Base-by-base conservation (phyloP, 805 yeast genomes). In the Saccharomycopsis microspora region DNA sequence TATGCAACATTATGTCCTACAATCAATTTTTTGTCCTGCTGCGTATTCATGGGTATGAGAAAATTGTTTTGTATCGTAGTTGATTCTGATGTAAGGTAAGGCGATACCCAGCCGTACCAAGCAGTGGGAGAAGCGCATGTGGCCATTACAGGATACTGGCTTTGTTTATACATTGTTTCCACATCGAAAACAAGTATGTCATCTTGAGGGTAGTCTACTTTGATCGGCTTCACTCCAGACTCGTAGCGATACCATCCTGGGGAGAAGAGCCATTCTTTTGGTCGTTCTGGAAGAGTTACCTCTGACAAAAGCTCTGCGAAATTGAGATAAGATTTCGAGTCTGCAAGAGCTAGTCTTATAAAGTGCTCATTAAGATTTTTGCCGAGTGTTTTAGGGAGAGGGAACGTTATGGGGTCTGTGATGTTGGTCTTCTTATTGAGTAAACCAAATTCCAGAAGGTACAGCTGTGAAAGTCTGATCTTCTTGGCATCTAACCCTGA, bases 61-160 rank as follows among this genome's bases (percentile, higher is more conserved):
- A 87, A 95, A 32, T 80, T 73, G 19, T 65, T 58, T 19, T 3
- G 61, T 56, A 4, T 68, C 65, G 5, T 48, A 50, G 5, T 19
- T 19, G 19, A 19, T 19, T 19, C 19, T 19, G 19, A 19, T 2
- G 36, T 34, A 27, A 93, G 61, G 60, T 73, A 80, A 0, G 99
- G 98, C 0, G 96, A 87, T 5, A 87, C 80, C 99, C 99, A 93
- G 0, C 81, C 79, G 59, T 89, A 93, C 95, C 97, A 88, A 0
- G 96, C 95, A 6, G 72, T 67, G 0, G 70, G 60, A 0, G 96
- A 78, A 1, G 72, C 80, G 7, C 96, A 95, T 0, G 85, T 75
- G 1, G 96, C 96, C 63, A 93, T 60, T 0, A 84, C 76, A 0
- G 97, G 81, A 59, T 78, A 89, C 3, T 72, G 74, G 0, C 93